Conservation (phyloP, 306 rosid genomes). For the Prosopis cineraria region DNA sequence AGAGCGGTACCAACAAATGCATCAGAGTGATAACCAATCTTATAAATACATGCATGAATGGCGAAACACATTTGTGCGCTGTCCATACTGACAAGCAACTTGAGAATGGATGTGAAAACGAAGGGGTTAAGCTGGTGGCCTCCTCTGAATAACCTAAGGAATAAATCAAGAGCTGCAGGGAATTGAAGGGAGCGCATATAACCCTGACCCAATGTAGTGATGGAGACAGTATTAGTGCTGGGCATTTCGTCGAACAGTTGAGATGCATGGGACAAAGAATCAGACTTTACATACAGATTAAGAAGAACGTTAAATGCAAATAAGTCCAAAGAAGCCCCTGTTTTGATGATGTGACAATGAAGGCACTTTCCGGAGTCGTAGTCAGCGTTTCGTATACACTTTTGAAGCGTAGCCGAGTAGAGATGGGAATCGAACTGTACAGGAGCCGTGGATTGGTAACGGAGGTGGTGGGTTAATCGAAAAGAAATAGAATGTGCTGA, state of each 20-base stretch:
- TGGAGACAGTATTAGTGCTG: neutral
- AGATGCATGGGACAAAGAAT: neutral
- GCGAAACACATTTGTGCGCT: neutral
- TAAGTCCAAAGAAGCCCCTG: neutral
- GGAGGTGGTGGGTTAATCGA: neutral
- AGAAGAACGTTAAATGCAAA: neutral
- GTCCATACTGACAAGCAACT: neutral
- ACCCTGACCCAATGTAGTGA: neutral
- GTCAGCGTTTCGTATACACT: neutral
- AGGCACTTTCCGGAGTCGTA: neutral
- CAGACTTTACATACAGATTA: neutral
- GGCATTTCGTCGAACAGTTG: slow-evolving; percentile 1
- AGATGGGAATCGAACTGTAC: neutral
- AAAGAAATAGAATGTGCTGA: neutral
- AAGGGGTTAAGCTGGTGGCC: neutral
- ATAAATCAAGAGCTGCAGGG: neutral
- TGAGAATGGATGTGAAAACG: neutral
- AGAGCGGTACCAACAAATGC: neutral
- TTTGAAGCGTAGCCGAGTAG: neutral
- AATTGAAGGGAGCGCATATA: neutral
- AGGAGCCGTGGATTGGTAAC: neutral
- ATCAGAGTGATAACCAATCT: neutral
- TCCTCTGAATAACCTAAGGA: neutral
- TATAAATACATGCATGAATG: neutral
- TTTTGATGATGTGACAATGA: neutral